These are phyloP conservation scores for Prunus armeniaca DNA, from an alignment of 306 rosid species.

Conservation along the genomic window DNA sequence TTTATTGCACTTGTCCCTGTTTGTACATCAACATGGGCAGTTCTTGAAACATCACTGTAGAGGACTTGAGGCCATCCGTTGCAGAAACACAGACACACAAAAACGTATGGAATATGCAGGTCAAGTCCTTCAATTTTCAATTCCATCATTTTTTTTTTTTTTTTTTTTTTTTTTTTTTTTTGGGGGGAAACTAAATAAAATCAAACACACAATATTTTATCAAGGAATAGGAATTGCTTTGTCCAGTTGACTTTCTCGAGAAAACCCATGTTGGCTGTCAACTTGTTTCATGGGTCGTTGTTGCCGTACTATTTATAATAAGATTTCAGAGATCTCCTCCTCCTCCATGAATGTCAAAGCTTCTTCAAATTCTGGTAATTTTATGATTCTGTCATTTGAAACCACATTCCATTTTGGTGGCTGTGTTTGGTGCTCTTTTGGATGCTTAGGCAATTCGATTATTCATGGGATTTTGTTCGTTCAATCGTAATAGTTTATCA, in stretches of 20 bases:
- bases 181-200: conserved; percentile 10
- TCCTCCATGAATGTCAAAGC: conserved; percentile 29
- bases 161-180: background rate
- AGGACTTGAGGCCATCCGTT: conserved; percentile 27
- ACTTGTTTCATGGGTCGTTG: conserved; percentile 35
- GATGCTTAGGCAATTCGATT: background rate
- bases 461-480: background rate
- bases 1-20: conserved; percentile 14
- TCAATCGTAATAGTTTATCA: background rate
- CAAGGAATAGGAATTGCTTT: conserved; percentile 21
- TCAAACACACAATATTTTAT: background rate
- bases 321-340: conserved; percentile 9
- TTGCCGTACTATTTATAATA: conserved; percentile 27
- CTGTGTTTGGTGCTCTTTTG: background rate
- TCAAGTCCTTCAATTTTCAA: conserved; percentile 32
- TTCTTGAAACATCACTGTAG: conserved; percentile 19
- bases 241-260: conserved; percentile 49
- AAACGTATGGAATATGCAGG: conserved; percentile 41
- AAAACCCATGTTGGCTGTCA: conserved; percentile 39
- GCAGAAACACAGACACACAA: conserved; percentile 12
- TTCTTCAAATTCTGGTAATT: conserved; percentile 11
- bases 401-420: background rate
- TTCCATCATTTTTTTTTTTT: conserved; percentile 9
- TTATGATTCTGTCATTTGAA: background rate
- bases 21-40: background rate